Evolutionary conservation across 495 filamentous ascomycete species (phyloP).

Genomic region (Aspergillus olivimuriae): DNA sequence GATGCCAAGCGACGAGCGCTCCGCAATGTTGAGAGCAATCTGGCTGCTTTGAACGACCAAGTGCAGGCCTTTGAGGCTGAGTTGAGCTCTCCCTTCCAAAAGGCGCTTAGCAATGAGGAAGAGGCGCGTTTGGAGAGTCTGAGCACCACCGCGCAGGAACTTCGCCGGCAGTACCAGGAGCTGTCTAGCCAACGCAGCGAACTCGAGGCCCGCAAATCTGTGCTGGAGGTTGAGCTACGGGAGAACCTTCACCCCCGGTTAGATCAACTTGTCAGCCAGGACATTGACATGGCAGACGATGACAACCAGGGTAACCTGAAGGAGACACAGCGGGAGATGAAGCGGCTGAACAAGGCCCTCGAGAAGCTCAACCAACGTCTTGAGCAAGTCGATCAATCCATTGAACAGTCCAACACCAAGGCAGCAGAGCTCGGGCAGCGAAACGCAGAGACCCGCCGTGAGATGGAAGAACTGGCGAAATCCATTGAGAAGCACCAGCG

Average conservation of each 20-base stretch:
- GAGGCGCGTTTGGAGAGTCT: conserved; percentile 73
- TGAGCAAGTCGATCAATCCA: conserved; percentile 61
- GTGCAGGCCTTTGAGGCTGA: conserved; percentile 70
- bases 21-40: conserved; percentile 67
- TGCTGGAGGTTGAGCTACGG: conserved; percentile 76
- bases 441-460: conserved; percentile 58
- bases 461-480: conserved; percentile 68
- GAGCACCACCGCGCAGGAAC: conserved; percentile 57
- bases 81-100: conserved; percentile 82
- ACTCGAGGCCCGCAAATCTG: conserved; percentile 70
- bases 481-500: conserved; percentile 86
- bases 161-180: conserved; percentile 68
- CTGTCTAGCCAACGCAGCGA: conserved; percentile 67
- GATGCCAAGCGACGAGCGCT: conserved; percentile 62
- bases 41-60: conserved; percentile 70
- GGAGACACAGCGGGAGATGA: conserved; percentile 75
- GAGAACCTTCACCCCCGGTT: conserved; percentile 80
- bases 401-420: conserved; percentile 55
- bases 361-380: conserved; percentile 60
- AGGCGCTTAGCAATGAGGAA: conserved; percentile 74
- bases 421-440: conserved; percentile 56
- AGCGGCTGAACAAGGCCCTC: conserved; percentile 58
- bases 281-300: conserved; percentile 59
- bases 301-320: conserved; percentile 61
- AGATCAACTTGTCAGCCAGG: conserved; percentile 78